A percentile compares a stretch with the other conserved stretches of the same genome.
Evolutionary conservation across 768 basidiomycete genomes (phyloP).

Genomic region (Butyriboletus loyo): DNA sequence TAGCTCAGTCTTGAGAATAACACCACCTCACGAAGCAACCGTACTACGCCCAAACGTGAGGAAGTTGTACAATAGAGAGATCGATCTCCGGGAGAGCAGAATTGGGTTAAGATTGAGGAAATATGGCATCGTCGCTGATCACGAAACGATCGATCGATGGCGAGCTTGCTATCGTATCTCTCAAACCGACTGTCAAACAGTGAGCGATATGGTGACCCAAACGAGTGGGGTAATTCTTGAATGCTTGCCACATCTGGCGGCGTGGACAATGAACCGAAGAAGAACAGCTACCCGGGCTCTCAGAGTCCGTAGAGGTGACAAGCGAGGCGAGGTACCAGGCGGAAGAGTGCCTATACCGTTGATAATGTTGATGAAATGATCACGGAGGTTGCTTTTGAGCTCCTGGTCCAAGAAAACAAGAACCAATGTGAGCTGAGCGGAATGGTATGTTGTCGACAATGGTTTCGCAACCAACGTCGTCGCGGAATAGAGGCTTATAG

Average conservation of each 20-base stretch:
- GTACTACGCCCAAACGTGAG: background rate
- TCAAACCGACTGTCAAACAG: background rate
- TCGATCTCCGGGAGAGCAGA: constrained; percentile 4
- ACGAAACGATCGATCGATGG: background rate
- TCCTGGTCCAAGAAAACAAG: too few relatives aligned
- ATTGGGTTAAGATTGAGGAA: background rate
- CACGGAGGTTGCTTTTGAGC: too few relatives aligned
- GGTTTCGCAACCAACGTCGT: too few relatives aligned
- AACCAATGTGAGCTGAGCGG: too few relatives aligned
- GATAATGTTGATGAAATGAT: too few relatives aligned
- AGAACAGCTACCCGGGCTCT: background rate
- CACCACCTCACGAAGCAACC: background rate
- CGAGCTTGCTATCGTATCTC: background rate
- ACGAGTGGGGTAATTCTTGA: background rate
- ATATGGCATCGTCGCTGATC: too few relatives aligned
- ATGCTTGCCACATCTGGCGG: background rate
- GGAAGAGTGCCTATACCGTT: background rate
- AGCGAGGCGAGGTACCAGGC: background rate
- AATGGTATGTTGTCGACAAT: too few relatives aligned
- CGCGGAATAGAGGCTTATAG: too few relatives aligned
- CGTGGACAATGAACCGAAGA: constrained; percentile 1
- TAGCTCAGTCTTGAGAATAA: background rate
- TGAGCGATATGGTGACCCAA: background rate
- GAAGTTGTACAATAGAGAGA: constrained; percentile 7
- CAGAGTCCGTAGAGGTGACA: constrained; percentile 1